Conservation (phyloP, 805 yeast genomes). For the Metschnikowia matae region DNA sequence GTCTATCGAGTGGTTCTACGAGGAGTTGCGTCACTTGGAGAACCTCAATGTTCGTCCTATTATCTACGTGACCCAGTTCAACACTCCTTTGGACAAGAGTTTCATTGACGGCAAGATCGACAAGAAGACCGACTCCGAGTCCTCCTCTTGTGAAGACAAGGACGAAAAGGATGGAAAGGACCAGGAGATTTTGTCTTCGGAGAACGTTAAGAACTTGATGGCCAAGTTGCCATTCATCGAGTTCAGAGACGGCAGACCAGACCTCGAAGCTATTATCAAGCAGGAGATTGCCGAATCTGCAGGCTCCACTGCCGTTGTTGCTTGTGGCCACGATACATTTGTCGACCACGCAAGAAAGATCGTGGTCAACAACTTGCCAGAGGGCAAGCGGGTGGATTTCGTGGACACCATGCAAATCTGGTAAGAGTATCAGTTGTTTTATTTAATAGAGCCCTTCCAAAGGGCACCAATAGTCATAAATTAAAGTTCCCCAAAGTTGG, state of each 20-base stretch:
- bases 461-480: neutral
- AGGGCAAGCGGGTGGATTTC: constrained; percentile 54
- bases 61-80: constrained; percentile 27
- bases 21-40: constrained; percentile 32
- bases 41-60: constrained; percentile 32
- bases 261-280: constrained; percentile 29
- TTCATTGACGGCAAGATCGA: constrained; percentile 12
- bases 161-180: constrained; percentile 9
- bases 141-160: constrained; percentile 6
- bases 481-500: neutral
- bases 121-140: neutral
- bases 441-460: neutral
- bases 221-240: constrained; percentile 34
- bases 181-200: neutral
- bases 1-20: constrained; percentile 38
- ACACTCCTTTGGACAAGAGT: constrained; percentile 16
- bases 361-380: constrained; percentile 40
- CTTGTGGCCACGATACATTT: constrained; percentile 62
- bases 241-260: constrained; percentile 44
- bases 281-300: constrained; percentile 33
- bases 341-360: constrained; percentile 52
- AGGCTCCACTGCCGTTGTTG: constrained; percentile 46
- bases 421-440: constrained; percentile 25
- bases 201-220: constrained; percentile 15
- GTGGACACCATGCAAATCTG: constrained; percentile 74